Evolutionary conservation across 352 stramenopile genomes (phyloP).

Genomic region (Phytophthora ohioensis): DNA sequence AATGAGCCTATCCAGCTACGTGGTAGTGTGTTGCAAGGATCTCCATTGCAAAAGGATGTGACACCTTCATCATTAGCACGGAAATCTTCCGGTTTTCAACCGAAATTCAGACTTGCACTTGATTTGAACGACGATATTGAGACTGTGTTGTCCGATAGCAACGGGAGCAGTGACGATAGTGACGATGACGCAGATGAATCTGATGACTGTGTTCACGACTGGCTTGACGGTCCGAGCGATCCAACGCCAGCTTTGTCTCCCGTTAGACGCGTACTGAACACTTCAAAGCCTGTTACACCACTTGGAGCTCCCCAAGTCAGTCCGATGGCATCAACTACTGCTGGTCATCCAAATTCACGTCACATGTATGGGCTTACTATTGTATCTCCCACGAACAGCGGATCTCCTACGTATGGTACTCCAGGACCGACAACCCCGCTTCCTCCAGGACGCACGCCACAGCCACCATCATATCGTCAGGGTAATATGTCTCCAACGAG

Average conservation of each 20-base stretch:
- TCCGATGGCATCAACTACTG: constrained; percentile 9
- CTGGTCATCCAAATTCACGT: constrained; percentile 21
- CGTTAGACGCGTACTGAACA: constrained; percentile 12
- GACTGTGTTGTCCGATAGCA: constrained; percentile 31
- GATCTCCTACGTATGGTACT: constrained; percentile 5
- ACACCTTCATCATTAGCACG: background rate
- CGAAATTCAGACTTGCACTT: constrained; percentile 46
- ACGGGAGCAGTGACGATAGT: constrained; percentile 32
- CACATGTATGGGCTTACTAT: constrained; percentile 35
- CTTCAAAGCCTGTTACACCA: constrained; percentile 10
- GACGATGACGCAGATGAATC: constrained; percentile 45
- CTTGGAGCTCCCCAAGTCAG: constrained; percentile 10
- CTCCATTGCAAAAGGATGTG: background rate
- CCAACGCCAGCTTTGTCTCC: background rate
- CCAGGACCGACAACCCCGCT: constrained; percentile 7
- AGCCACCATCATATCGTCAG: constrained; percentile 40
- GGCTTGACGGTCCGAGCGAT: constrained; percentile 43
- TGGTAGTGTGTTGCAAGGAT: background rate
- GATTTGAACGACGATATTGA: constrained; percentile 48
- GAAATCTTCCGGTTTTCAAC: constrained; percentile 21
- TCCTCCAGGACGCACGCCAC: constrained; percentile 33
- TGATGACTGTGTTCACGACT: constrained; percentile 63
- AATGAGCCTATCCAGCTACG: background rate
- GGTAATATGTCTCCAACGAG: constrained; percentile 57
- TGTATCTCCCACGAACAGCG: constrained; percentile 12